Evolutionary conservation across 768 basidiomycete genomes (phyloP).

Genomic region (Termitomyces sp.): DNA sequence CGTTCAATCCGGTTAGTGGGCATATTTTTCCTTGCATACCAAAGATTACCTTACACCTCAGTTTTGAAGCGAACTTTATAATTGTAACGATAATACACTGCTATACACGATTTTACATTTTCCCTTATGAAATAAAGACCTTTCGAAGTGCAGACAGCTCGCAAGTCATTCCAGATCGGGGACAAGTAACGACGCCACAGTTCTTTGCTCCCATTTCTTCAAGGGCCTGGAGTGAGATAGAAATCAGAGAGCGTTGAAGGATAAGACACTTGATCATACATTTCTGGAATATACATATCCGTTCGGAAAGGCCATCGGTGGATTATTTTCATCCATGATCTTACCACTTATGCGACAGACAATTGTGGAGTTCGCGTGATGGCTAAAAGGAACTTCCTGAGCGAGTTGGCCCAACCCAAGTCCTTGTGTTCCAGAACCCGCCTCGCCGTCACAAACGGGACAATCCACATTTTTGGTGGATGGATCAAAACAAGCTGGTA

Average conservation of each 20-base stretch:
- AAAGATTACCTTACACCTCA: too few species aligned
- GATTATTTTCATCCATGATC: constrained; percentile 93
- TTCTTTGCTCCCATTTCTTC: constrained; percentile 84
- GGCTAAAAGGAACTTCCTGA: constrained; percentile 82
- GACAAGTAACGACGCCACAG: constrained; percentile 78
- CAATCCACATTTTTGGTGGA: constrained; percentile 75
- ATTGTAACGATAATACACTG: too few species aligned
- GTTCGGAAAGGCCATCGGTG: constrained; percentile 87
- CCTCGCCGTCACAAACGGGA: constrained; percentile 77
- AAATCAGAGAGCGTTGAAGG: constrained; percentile 5
- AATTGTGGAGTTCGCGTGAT: constrained; percentile 93
- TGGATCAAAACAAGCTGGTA: constrained; percentile 73
- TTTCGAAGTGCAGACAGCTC: constrained; percentile 67
- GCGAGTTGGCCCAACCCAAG: constrained; percentile 70
- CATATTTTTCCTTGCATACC: constrained; percentile 10
- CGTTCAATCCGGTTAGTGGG: constrained; percentile 35
- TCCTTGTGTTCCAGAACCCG: constrained; percentile 25
- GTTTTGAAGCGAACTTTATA: too few species aligned
- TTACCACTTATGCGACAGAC: constrained; percentile 88
- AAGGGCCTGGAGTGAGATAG: constrained; percentile 57
- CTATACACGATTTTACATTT: neutral
- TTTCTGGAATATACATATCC: constrained; percentile 93
- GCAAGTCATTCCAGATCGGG: constrained; percentile 61
- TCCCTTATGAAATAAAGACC: constrained; percentile 78
- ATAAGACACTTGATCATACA: constrained; percentile 36